A percentile compares a stretch with the other conserved stretches of the same genome.
Conservation (phyloP, 164 flowering plant species). For the Chimonanthus praecox region DNA sequence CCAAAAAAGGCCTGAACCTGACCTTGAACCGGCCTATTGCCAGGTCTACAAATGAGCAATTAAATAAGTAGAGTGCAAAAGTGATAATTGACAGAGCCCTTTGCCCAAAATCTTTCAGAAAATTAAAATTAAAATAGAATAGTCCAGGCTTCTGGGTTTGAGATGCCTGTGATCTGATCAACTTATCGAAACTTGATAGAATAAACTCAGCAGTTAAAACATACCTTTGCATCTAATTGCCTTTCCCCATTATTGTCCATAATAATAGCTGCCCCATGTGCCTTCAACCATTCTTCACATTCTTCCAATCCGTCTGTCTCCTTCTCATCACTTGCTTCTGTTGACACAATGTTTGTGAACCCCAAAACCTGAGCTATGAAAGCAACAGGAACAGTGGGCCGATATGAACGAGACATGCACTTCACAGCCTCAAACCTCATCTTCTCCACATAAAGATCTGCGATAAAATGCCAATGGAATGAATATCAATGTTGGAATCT, state of each 20-base stretch:
- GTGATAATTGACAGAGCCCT: too few species aligned
- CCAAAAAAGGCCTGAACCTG: too few species aligned
- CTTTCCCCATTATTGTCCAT: constrained; percentile 60
- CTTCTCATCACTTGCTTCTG: constrained; percentile 39
- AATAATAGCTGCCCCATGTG: constrained; percentile 80
- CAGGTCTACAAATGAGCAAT: too few species aligned
- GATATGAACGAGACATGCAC: constrained; percentile 89
- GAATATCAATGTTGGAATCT: background rate
- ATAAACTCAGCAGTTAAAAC: background rate
- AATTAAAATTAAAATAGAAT: too few species aligned
- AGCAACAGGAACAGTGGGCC: constrained; percentile 77
- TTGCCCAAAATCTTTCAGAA: too few species aligned
- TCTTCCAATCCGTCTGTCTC: constrained; percentile 66
- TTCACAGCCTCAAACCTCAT: constrained; percentile 84
- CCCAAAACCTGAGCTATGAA: constrained; percentile 77
- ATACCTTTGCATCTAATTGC: constrained; percentile 85
- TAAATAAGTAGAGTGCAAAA: too few species aligned
- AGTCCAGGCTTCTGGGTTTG: too few species aligned
- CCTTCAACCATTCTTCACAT: constrained; percentile 87
- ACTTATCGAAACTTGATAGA: too few species aligned
- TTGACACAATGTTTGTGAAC: constrained; percentile 31
- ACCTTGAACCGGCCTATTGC: too few species aligned
- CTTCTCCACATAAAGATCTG: constrained; percentile 91
- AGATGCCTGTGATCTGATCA: background rate
- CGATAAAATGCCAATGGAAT: constrained; percentile 9